A percentile compares a stretch with the other conserved stretches of the same genome.
phyloP scores from a whole-genome alignment of 805 yeast species.

The Pichia cabralensis region DNA sequence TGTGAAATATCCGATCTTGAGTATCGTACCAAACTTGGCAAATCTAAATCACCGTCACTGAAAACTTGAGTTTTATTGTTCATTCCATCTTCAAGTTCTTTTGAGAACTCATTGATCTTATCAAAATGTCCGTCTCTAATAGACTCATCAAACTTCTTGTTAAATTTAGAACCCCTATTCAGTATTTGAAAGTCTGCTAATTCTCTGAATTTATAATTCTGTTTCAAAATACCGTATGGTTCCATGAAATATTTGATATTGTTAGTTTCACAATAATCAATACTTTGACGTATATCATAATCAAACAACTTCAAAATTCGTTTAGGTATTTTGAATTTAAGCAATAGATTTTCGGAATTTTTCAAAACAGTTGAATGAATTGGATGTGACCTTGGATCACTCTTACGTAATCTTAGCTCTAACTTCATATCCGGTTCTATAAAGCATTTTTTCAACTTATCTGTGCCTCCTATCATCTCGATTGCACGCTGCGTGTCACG shows the following conservation, averaged over 20 bases:
- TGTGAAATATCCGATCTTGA: constrained; percentile 70
- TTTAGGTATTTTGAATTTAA: constrained; percentile 55
- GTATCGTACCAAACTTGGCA: constrained; percentile 83
- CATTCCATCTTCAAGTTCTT: constrained; percentile 14
- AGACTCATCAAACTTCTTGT: constrained; percentile 29
- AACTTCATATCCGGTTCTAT: constrained; percentile 25
- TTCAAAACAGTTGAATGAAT: constrained; percentile 39
- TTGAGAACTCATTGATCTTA: constrained; percentile 32
- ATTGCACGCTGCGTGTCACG: constrained; percentile 54
- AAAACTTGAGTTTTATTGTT: constrained; percentile 9
- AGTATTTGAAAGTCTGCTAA: constrained; percentile 80
- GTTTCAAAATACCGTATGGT: constrained; percentile 60
- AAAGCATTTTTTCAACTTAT: constrained; percentile 32
- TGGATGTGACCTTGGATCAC: constrained; percentile 44
- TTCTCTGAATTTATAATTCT: constrained; percentile 69
- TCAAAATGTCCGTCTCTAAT: constrained; percentile 33
- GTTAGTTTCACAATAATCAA: constrained; percentile 27
- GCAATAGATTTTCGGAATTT: constrained; percentile 44
- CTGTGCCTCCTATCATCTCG: constrained; percentile 56
- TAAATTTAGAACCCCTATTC: constrained; percentile 46
- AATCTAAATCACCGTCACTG: constrained; percentile 33
- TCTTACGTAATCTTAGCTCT: constrained; percentile 25
- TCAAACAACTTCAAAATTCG: constrained; percentile 32
- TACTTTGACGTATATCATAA: constrained; percentile 34
- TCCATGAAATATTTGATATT: constrained; percentile 30